Evolutionary conservation across 805 yeast genomes (phyloP).

Genomic region (Metschnikowia lachancei): DNA sequence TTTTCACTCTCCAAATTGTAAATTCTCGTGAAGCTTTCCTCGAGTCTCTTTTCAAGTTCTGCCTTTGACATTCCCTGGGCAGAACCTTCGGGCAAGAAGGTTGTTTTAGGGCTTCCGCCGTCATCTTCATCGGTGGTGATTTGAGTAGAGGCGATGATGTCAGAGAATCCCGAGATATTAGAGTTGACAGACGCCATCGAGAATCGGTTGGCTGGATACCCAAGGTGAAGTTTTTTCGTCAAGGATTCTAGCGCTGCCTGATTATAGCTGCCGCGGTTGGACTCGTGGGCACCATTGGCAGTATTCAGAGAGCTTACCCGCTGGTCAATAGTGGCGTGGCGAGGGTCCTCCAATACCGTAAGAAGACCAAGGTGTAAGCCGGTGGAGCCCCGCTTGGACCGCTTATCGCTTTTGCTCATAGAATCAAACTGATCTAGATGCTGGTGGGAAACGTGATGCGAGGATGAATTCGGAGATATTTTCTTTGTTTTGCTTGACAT

Average conservation of each 20-base stretch:
- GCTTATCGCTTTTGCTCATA: slow-evolving; percentile 17
- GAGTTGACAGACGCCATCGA: slow-evolving; percentile 51
- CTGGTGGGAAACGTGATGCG: not conserved
- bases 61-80: slow-evolving; percentile 26
- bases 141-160: slow-evolving; percentile 45
- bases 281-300: not conserved
- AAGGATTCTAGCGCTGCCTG: slow-evolving; percentile 37
- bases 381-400: slow-evolving; percentile 31
- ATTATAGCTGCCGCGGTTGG: slow-evolving; percentile 31
- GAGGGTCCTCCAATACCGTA: slow-evolving; percentile 39
- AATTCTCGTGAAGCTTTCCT: slow-evolving; percentile 39
- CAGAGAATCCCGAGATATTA: slow-evolving; percentile 48
- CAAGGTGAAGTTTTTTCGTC: slow-evolving; percentile 22
- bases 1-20: slow-evolving; percentile 35
- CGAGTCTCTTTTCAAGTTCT: slow-evolving; percentile 34
- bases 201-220: slow-evolving; percentile 48
- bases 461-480: slow-evolving; percentile 19
- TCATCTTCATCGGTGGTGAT: slow-evolving; percentile 38
- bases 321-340: not conserved
- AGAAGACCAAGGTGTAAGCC: slow-evolving; percentile 40
- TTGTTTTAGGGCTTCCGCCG: slow-evolving; percentile 8
- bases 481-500: slow-evolving; percentile 23
- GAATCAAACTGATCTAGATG: slow-evolving; percentile 4
- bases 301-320: not conserved
- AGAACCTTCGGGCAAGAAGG: not conserved